Evolutionary conservation across 2,329 filamentous ascomycete species (phyloP), one percentile per base, ranked within the genome.

Genomic region (Scytalidium sp.): DNA sequence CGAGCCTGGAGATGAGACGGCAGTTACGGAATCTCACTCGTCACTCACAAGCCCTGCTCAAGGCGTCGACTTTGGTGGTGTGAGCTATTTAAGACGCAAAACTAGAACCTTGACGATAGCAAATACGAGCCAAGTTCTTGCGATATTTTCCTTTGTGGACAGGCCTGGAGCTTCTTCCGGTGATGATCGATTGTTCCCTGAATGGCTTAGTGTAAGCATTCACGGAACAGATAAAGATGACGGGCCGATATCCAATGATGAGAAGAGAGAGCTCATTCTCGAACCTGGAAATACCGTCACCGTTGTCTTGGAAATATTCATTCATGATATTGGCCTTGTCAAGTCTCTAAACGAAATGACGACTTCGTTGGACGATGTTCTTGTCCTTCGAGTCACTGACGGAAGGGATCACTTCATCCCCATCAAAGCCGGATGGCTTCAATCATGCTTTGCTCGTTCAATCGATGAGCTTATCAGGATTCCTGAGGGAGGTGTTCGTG

Each of bases 341-440:
- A 82, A 80, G 17, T 72, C 77, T 2, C 75, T 99, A 32, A 97
- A 97, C 57, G 76, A 86, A 47, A 83, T 81, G 15, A 74, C 76
- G 2, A 65, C 74, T 3, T 73, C 72, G 7, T 72, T 99, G 0
- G 93, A 97, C 54, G 91, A 97, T 56, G 85, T 99, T 3, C 75
- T 99, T 7, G 86, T 99, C 2, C 76, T 99, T 8, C 84, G 91
- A 1, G 88, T 99, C 4, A 78, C 83, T 10, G 82, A 87, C 46
- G 95, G 95, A 1, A 81, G 91, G 43, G 94, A 99, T 60, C 88
- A 97, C 64, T 99, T 99, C 64, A 82, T 99, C 36, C 87, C 91
- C 0, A 75, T 96, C 0, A 84, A 81, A 20, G 94, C 81, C 0
- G 74, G 71, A 1, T 99, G 94, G 93, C 73, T 86, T 3, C 87